Conservation (phyloP, 257 asterid genomes). For the Plantago ovata region DNA sequence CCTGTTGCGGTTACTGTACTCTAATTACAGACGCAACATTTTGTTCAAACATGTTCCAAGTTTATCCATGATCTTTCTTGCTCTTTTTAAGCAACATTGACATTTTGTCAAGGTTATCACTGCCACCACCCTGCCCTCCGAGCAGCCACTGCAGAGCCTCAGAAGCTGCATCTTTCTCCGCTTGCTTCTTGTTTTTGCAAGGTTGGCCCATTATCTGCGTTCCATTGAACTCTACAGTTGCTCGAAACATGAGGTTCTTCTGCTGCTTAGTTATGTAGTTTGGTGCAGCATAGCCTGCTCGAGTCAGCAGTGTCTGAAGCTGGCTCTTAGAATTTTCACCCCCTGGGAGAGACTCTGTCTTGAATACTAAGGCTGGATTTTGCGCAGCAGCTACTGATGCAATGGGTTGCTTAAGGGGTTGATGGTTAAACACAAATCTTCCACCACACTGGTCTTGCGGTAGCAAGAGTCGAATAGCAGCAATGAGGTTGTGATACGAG, state of each 20-base stretch:
- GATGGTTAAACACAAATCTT: slow-evolving; percentile 62
- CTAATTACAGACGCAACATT: no score
- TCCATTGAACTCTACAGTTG: slow-evolving; percentile 71
- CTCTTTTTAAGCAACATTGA: slow-evolving; percentile 75
- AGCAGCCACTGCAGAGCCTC: slow-evolving; percentile 85
- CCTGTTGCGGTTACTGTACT: no score
- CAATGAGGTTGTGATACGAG: slow-evolving; percentile 61
- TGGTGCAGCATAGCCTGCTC: slow-evolving; percentile 80
- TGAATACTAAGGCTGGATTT: slow-evolving; percentile 28
- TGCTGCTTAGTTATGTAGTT: slow-evolving; percentile 63
- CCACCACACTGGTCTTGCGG: slow-evolving; percentile 72
- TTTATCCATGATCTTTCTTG: slow-evolving; percentile 60
- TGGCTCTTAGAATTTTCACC: slow-evolving; percentile 93
- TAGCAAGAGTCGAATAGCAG: slow-evolving; percentile 73
- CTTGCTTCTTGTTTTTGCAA: slow-evolving; percentile 83
- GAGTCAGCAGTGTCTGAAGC: slow-evolving; percentile 76
- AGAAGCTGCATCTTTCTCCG: slow-evolving; percentile 92
- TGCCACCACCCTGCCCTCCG: slow-evolving; percentile 41
- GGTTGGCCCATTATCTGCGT: slow-evolving; percentile 71
- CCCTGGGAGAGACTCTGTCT: slow-evolving; percentile 74
- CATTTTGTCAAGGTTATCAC: slow-evolving; percentile 48
- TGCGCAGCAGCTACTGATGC: slow-evolving; percentile 29
- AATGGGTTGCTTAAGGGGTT: slow-evolving; percentile 33
- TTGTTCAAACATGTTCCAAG: slow-evolving; percentile 12
- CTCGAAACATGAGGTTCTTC: slow-evolving; percentile 51